Percentiles rank a stretch among this genome's conserved stretches.
Conservation (phyloP, 495 filamentous ascomycete genomes). For the Penicillium silybi region DNA sequence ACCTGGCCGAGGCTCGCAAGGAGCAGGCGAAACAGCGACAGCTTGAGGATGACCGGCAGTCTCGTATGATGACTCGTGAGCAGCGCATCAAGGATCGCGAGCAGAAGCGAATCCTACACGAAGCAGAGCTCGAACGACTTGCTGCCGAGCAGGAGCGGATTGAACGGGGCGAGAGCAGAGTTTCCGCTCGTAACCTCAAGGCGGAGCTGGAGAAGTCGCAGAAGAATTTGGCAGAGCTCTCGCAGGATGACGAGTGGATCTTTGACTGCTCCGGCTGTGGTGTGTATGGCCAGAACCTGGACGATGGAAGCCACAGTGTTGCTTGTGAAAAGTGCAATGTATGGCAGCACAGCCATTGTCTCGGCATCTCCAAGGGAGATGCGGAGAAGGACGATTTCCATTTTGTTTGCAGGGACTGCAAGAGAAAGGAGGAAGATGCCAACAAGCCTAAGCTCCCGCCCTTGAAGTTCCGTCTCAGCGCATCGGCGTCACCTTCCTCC, state of each 20-base stretch:
- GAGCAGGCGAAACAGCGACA: conserved; percentile 61
- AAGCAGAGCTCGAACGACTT: conserved; percentile 75
- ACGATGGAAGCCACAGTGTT: conserved; percentile 89
- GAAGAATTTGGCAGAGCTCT: conserved; percentile 65
- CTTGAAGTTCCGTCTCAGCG: conserved; percentile 59
- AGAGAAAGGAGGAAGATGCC: conserved; percentile 59
- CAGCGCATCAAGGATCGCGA: conserved; percentile 80
- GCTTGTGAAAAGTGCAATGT: conserved; percentile 94
- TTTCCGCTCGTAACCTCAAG: conserved; percentile 75
- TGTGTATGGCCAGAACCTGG: conserved; percentile 78
- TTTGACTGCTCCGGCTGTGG: conserved; percentile 92
- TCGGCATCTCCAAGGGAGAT: conserved; percentile 69
- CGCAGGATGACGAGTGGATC: conserved; percentile 81
- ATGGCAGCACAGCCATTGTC: conserved; percentile 93
- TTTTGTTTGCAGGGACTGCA: conserved; percentile 80
- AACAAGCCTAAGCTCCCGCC: conserved; percentile 66
- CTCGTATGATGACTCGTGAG: conserved; percentile 79
- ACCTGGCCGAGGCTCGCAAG: conserved; percentile 62
- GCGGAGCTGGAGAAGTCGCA: conserved; percentile 73
- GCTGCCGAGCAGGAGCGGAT: conserved; percentile 71
- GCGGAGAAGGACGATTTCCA: conserved; percentile 85
- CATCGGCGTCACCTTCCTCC: conserved; percentile 46
- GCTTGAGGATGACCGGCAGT: conserved; percentile 72
- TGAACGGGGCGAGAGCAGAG: conserved; percentile 57
- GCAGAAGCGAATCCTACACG: conserved; percentile 70